Base-by-base conservation (phyloP, 2,329 filamentous ascomycete species). In the Venturia asperata region DNA sequence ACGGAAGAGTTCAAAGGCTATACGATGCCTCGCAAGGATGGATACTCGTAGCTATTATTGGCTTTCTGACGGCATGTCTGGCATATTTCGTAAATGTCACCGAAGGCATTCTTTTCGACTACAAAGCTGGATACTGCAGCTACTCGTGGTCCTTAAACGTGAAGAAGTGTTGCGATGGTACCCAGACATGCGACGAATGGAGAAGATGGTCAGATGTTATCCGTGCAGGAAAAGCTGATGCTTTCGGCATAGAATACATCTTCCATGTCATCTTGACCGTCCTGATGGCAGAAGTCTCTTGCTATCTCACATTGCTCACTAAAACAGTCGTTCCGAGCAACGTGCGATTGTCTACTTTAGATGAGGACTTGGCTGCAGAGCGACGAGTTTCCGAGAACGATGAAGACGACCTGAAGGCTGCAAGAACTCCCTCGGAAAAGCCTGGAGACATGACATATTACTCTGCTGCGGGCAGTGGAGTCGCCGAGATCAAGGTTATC, bases 401-500 rank as follows among this genome's bases (percentile, higher is more conserved):
- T 24, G 78, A 80, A n/a, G 77, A 73, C 56, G 76, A 73, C 66
- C 77, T 72, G 63, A 74, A 74, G 19, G 79, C 75, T 64, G 66
- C 72, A 1, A 76, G 80, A 0, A 83, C 88, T 2, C 89, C 91
- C 0, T 9, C 52, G 24, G 52, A 58, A 37, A 58, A 58, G 27
- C 27, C 27, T 58, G 15, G 19, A 37, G 52, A 58, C 30, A 95
- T 95, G 88, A 84, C 93, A 5, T 99, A 96, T 76, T 99, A 97
- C 75, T 92, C 94, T 9, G 94, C 93, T 66, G 93, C 93, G 52
- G 94, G 94, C 61, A 96, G 92, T 76, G 94, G 94, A 70, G 94
- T 99, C 15, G 94, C 94, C 7, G 94, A 99, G 78, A 93, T 97
- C 65, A 92, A 94, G 69, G 94, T 97, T 67, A 97, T 97, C 66